Evolutionary conservation across 2,329 filamentous ascomycete species (phyloP), one percentile per base, ranked within the genome.

Genomic region (Lomentospora prolificans): DNA sequence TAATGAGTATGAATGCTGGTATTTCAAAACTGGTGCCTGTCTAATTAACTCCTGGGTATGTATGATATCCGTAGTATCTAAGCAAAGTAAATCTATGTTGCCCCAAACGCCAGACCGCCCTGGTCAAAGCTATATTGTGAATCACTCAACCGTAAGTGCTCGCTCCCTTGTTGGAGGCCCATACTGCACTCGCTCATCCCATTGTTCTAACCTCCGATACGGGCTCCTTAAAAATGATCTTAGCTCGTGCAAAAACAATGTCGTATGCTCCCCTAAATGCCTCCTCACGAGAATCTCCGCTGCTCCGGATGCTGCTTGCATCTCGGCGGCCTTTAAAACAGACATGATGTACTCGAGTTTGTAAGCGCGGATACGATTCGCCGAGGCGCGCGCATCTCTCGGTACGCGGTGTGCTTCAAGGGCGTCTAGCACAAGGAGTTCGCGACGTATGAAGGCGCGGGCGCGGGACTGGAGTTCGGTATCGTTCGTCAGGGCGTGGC

Each of bases 281-380:
- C 94, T 89, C 22, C 81, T 74, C 36, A 96, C 67, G 70, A 96
- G 78, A 44, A 89, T 83, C 66, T 94, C 89, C 0, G 90, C 89
- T 62, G 88, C 82, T 0, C 90, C 90, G 39, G 79, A 79, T 59
- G 86, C 89, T 3, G 83, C 87, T 69, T 90, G 90, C 3, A 91
- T 77, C 64, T 96, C 90, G 14, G 94, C 82, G 0, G 84, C 89
- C 66, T 89, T 91, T 57, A 96, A 71, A 22, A 96, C 87, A 8
- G 87, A 86, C 41, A 96, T 71, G 55, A 95, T 82, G 66, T 95
- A 96, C 64, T 95, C 89, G 8, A 96, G 77, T 63, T 91, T 92
- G 61, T 81, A 85, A 4, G 78, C 78, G 41, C 81, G 60, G 6
- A 19, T 12, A 17, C 51, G 48, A 28, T 44, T 36, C 2, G 55